These are phyloP conservation scores for Hymenoscyphus scutula DNA, from an alignment of 2,329 filamentous ascomycete species.

Conservation along the genomic window DNA sequence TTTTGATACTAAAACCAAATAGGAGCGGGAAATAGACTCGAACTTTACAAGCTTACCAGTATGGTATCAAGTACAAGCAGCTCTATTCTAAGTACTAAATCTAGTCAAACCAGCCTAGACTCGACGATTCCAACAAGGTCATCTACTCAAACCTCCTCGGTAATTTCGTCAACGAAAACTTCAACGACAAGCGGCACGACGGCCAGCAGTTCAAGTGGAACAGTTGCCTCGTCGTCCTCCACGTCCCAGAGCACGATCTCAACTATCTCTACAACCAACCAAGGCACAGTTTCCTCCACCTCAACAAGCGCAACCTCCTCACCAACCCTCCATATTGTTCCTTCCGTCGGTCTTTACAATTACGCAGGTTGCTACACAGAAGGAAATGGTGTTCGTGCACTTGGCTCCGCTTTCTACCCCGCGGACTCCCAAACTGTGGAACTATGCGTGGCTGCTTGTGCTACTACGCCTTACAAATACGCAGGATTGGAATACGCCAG, in stretches of 20 bases:
- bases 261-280: neutral
- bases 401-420: conserved; percentile 18
- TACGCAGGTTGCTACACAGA: conserved; percentile 30
- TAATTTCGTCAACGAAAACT: neutral
- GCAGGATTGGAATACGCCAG: conserved; percentile 40
- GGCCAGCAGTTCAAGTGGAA: neutral
- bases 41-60: conserved; percentile 36
- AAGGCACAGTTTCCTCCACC: neutral
- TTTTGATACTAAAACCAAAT: neutral
- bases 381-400: conserved; percentile 16
- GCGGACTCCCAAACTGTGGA: conserved; percentile 21
- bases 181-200: conserved; percentile 13
- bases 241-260: conserved; percentile 6
- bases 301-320: conserved; percentile 11
- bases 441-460: conserved; percentile 22
- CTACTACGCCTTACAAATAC: conserved; percentile 37
- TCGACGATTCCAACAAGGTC: neutral
- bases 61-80: conserved; percentile 11
- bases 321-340: conserved; percentile 24
- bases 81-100: conserved; percentile 9
- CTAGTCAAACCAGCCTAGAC: neutral
- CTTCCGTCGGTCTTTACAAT: conserved; percentile 22
- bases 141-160: neutral
- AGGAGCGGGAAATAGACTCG: conserved; percentile 31
- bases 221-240: neutral